phyloP scores from a whole-genome alignment of 108 stramenopile species.

The Nannochloropsis oceanica region DNA sequence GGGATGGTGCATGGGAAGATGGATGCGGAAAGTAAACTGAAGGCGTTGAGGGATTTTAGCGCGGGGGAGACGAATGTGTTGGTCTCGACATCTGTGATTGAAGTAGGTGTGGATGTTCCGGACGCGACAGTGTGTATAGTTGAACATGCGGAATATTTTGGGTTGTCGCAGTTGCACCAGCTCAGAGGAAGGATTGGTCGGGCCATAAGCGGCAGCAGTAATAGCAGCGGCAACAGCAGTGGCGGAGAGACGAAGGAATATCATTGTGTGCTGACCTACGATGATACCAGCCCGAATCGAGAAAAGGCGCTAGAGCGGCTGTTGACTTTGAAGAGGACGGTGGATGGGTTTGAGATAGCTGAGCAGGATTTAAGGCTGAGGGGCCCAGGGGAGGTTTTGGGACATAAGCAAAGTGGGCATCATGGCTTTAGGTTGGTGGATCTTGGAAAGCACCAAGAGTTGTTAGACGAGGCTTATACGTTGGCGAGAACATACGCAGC shows the following conservation, averaged over 20 bases:
- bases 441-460: neutral
- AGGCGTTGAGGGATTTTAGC: constrained; percentile 48
- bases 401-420: constrained; percentile 9
- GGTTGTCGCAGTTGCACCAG: constrained; percentile 84
- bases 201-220: constrained; percentile 7
- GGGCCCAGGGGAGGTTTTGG: constrained; percentile 21
- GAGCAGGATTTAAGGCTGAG: constrained; percentile 15
- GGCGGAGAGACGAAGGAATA: neutral
- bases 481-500: neutral
- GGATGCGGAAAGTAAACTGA: constrained; percentile 33
- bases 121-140: constrained; percentile 45
- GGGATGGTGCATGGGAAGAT: constrained; percentile 51
- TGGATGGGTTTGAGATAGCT: constrained; percentile 20
- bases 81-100: constrained; percentile 85
- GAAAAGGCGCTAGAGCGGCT: constrained; percentile 11
- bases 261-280: neutral
- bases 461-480: neutral
- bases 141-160: constrained; percentile 73
- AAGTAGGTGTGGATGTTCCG: constrained; percentile 39
- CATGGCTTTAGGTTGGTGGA: neutral
- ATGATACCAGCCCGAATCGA: neutral
- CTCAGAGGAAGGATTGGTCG: constrained; percentile 83
- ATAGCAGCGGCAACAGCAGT: neutral
- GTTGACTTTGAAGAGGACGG: constrained; percentile 1
- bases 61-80: constrained; percentile 54